phyloP scores from a whole-genome alignment of 108 stramenopile genomes.

The Cyclostephanos tholiformis region DNA sequence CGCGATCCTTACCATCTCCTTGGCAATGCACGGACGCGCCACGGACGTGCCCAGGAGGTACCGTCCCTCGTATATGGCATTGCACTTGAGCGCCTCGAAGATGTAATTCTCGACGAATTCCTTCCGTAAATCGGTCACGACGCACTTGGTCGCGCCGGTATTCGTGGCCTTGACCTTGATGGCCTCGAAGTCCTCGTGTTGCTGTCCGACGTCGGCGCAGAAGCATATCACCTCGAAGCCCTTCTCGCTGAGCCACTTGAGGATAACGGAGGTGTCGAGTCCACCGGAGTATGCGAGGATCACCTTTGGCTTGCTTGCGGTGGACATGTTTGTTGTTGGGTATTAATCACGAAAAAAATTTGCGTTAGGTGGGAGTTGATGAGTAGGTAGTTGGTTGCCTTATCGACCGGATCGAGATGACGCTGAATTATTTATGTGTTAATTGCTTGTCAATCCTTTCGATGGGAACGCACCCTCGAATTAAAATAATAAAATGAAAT shows the following conservation, averaged over 20 bases:
- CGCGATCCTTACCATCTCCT: conserved; percentile 98
- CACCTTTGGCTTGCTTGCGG: conserved; percentile 83
- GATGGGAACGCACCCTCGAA: too few relatives aligned
- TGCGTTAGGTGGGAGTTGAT: too few relatives aligned
- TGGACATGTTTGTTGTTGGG: conserved; percentile 20
- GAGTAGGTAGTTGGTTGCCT: too few relatives aligned
- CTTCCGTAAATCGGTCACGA: conserved; percentile 91
- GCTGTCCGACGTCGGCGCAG: conserved; percentile 95
- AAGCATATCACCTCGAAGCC: conserved; percentile 98
- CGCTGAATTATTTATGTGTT: not conserved
- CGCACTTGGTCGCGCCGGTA: conserved; percentile 87
- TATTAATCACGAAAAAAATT: too few relatives aligned
- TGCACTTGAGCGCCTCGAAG: conserved; percentile 93
- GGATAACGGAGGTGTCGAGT: conserved; percentile 97
- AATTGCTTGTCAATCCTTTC: too few relatives aligned
- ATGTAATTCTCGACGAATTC: conserved; percentile 97
- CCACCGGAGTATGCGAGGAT: conserved; percentile 97
- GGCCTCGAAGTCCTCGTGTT: conserved; percentile 84
- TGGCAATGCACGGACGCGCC: conserved; percentile 98
- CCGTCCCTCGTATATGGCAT: conserved; percentile 94
- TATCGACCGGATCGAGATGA: not conserved
- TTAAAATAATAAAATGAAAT: too few relatives aligned
- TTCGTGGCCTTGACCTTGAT: conserved; percentile 88
- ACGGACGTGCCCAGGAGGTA: conserved; percentile 96
- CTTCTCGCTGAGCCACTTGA: conserved; percentile 98